These are phyloP conservation scores for Boletus rufocinnamomeus DNA, from an alignment of 768 basidiomycete species.

Conservation along the genomic window DNA sequence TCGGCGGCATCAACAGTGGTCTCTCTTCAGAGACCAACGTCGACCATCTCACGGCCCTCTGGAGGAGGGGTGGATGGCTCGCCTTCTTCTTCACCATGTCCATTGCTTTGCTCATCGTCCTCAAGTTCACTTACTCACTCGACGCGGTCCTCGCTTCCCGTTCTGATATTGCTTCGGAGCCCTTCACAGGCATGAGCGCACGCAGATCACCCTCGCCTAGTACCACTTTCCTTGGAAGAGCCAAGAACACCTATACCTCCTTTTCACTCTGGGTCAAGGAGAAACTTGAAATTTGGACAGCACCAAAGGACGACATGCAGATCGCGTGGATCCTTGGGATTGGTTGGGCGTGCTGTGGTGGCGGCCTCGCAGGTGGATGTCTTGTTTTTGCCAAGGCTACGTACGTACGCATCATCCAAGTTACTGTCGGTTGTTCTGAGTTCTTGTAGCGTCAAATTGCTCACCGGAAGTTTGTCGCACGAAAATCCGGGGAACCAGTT, in stretches of 20 bases:
- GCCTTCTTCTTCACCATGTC: conserved; percentile 84
- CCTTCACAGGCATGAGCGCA: conserved; percentile 46
- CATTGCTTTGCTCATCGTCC: conserved; percentile 61
- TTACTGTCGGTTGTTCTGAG: conserved; percentile 8
- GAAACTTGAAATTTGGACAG: conserved; percentile 73
- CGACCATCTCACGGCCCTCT: conserved; percentile 74
- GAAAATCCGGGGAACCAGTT: conserved; percentile 87
- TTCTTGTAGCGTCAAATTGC: conserved; percentile 66
- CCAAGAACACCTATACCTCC: conserved; percentile 45
- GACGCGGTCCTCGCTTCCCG: conserved; percentile 73
- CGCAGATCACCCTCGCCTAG: conserved; percentile 24
- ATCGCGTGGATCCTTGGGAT: conserved; percentile 92
- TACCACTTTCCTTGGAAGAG: conserved; percentile 34
- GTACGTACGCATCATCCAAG: conserved; percentile 20
- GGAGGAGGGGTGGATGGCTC: conserved; percentile 90
- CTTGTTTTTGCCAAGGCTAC: conserved; percentile 75
- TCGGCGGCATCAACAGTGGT: conserved; percentile 82
- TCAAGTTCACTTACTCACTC: conserved; percentile 70
- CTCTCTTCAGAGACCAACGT: conserved; percentile 74
- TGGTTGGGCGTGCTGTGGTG: conserved; percentile 92
- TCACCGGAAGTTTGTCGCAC: conserved; percentile 75
- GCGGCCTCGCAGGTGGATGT: conserved; percentile 85
- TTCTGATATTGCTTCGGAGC: conserved; percentile 63
- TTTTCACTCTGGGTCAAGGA: conserved; percentile 57
- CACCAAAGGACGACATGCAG: conserved; percentile 78